phyloP scores from a whole-genome alignment of 179 eudicot species.

The Patellifolia procumbens region DNA sequence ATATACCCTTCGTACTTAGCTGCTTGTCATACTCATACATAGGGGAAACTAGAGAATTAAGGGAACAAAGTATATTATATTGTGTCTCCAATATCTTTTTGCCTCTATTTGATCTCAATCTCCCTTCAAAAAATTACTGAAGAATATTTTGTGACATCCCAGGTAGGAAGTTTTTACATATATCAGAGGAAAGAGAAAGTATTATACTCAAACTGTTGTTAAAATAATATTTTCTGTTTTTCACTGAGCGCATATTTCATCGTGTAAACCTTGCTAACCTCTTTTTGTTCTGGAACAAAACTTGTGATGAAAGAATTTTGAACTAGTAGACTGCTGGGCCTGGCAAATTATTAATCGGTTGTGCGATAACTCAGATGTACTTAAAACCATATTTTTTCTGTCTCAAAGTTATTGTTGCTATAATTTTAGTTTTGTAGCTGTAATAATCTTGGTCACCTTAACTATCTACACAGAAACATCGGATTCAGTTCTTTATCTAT shows the following conservation, averaged over 20 bases:
- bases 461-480: neutral
- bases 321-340: neutral
- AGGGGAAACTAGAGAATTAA: neutral
- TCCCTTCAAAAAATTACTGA: neutral
- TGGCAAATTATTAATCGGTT: neutral
- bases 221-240: neutral
- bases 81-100: neutral
- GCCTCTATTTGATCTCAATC: too few relatives aligned
- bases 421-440: neutral
- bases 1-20: neutral
- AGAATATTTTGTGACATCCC: neutral
- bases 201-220: neutral
- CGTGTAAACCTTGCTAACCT: neutral
- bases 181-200: neutral
- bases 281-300: neutral
- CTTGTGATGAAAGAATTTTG: neutral
- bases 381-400: neutral
- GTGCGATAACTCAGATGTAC: slow-evolving; percentile 6
- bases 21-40: neutral
- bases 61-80: neutral
- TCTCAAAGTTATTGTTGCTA: neutral
- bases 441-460: neutral
- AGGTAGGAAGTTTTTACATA: neutral
- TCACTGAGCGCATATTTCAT: neutral
- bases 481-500: neutral